Evolutionary conservation across 129 eudicot species (phyloP), one percentile per base, ranked within the genome.

Genomic region (Daucus carota): DNA sequence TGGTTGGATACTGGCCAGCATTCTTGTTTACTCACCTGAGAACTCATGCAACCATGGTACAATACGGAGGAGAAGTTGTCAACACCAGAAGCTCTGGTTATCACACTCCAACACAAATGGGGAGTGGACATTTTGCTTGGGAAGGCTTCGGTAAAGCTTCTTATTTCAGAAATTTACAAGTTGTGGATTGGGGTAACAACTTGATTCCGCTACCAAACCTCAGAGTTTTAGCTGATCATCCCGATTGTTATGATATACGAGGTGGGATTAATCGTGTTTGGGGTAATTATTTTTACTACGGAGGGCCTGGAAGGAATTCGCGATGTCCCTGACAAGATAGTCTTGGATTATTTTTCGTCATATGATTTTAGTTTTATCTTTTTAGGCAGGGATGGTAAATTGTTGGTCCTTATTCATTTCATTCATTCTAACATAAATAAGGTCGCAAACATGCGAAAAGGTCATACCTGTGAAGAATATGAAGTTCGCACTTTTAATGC

Each of bases 1-100:
- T 94, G 73, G 96, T 94, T 3, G 98, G 98, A 40, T 93, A 94
- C 33, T 94, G 98, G 98, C 98, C 98, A 6, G 84, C 98, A 15
- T 81, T 87, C 43, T 76, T 94, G 73, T 94, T 94, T 33, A 89
- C 87, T 40, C 98, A 91, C 80, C 87, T 94, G 5, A 80, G 87
- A 31, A 81, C 82, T 33, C 91, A 88, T 48, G 98, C 98, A 47
- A 94, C 84, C 68, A 94, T 89, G 98, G 86, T 91, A 10, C 97
- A 94, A 76, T 94, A 87, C 26, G 98, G 98, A 22, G 98, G 98
- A 42, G 98, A 94, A 85, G 31, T 94, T 22, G 92, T 94, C 10
- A 89, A 94, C 31, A 83, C 82, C 5, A 80, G 87, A 32, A 0
- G 86, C 22, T 75, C 85, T 1, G 89, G 93, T 1, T 74, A 79